phyloP scores from a whole-genome alignment of 2,329 filamentous ascomycete species.

The Colletotrichum siamense region DNA sequence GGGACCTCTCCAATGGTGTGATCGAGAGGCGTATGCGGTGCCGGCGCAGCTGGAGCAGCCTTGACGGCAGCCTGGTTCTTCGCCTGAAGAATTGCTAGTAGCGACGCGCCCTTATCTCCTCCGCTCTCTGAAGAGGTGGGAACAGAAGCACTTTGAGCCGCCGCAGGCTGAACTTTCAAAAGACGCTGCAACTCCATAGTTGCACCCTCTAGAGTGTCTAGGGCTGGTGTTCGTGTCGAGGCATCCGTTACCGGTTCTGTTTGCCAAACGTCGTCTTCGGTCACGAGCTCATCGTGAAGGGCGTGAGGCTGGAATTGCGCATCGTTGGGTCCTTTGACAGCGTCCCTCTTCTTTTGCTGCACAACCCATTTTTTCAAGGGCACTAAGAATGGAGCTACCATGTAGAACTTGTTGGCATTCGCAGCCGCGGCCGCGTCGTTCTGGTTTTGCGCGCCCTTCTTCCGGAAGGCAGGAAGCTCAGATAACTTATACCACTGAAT shows the following conservation, averaged over 20 bases:
- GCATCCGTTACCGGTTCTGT: constrained; percentile 36
- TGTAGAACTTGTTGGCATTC: constrained; percentile 91
- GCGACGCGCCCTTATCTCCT: constrained; percentile 53
- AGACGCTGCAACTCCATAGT: constrained; percentile 59
- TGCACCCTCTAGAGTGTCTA: constrained; percentile 56
- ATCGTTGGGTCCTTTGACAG: constrained; percentile 46
- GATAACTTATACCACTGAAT: constrained; percentile 94
- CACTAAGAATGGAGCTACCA: constrained; percentile 92
- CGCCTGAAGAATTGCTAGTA: constrained; percentile 59
- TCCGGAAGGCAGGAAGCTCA: constrained; percentile 83
- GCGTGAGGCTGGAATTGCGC: constrained; percentile 48
- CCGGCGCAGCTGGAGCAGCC: constrained; percentile 26
- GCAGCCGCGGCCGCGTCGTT: constrained; percentile 58
- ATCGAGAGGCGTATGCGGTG: constrained; percentile 60
- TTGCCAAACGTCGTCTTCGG: constrained; percentile 66
- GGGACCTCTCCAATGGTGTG: constrained; percentile 54
- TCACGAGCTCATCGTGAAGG: constrained; percentile 60
- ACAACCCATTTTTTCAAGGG: constrained; percentile 89
- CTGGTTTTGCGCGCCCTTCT: constrained; percentile 65
- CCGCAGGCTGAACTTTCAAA: constrained; percentile 59
- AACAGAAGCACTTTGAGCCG: constrained; percentile 53
- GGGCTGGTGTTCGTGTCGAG: constrained; percentile 38
- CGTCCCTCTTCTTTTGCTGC: constrained; percentile 80
- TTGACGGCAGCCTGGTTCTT: constrained; percentile 26
- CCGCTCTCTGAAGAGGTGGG: constrained; percentile 25